Conservation (phyloP, 1,139 yeast species). For the Barnettozyma hawaiiensis region DNA sequence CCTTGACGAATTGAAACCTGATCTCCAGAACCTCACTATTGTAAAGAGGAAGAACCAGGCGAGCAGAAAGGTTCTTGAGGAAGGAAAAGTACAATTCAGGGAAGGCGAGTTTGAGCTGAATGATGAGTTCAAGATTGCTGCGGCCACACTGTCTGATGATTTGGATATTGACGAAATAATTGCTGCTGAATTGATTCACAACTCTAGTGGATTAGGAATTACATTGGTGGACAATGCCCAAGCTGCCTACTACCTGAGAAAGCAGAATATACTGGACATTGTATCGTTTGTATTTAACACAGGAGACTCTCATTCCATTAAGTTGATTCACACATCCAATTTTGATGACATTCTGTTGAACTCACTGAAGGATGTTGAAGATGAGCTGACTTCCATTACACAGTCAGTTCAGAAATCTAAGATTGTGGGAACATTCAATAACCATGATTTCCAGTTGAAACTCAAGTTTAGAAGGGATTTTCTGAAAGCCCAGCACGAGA, state of each 20-base stretch:
- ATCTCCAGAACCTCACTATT: constrained; percentile 42
- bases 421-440: constrained; percentile 45
- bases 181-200: constrained; percentile 41
- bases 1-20: constrained; percentile 35
- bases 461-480: constrained; percentile 56
- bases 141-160: constrained; percentile 55
- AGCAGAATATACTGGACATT: constrained; percentile 66
- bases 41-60: constrained; percentile 49
- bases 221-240: constrained; percentile 62
- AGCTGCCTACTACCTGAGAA: constrained; percentile 62
- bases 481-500: constrained; percentile 63
- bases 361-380: constrained; percentile 55
- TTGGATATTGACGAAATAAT: constrained; percentile 63
- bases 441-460: constrained; percentile 44
- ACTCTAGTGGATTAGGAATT: constrained; percentile 40
- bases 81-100: constrained; percentile 45
- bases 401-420: constrained; percentile 65
- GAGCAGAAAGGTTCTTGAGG: constrained; percentile 50
- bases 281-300: constrained; percentile 49
- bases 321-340: constrained; percentile 19
- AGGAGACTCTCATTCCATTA: constrained; percentile 26
- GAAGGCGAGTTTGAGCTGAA: constrained; percentile 47
- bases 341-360: constrained; percentile 40
- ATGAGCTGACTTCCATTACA: constrained; percentile 46
- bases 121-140: constrained; percentile 45